These are phyloP conservation scores for Nymphaea thermarum DNA, from an alignment of 164 flowering plant genomes.

Conservation along the genomic window DNA sequence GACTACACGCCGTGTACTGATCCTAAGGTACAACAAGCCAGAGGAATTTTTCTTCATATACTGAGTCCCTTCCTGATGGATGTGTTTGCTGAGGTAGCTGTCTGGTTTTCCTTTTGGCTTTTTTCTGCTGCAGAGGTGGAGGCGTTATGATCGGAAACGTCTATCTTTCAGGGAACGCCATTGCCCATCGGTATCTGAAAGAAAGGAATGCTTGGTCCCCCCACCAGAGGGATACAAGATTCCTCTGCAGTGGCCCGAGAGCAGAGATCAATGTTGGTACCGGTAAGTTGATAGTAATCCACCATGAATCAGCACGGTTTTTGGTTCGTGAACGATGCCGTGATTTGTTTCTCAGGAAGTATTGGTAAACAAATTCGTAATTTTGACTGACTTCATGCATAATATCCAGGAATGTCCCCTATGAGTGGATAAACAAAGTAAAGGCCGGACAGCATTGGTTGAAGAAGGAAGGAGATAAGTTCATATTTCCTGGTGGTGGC, in stretches of 20 bases:
- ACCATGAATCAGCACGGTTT: too few relatives aligned
- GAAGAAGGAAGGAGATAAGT: conserved; percentile 84
- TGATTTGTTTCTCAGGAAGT: background rate
- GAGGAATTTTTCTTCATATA: background rate
- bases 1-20: conserved; percentile 99
- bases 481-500: conserved; percentile 95
- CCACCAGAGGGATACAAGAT: conserved; percentile 90
- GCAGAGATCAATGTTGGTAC: conserved; percentile 92
- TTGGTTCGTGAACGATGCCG: background rate
- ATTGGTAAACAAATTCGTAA: background rate
- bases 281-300: conserved; percentile 32
- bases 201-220: conserved; percentile 84
- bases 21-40: conserved; percentile 48
- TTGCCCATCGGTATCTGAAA: conserved; percentile 82
- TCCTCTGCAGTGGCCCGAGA: conserved; percentile 89
- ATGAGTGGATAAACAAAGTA: conserved; percentile 96
- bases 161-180: conserved; percentile 92
- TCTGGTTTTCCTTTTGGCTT: background rate
- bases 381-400: background rate
- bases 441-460: conserved; percentile 95
- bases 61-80: background rate
- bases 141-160: conserved; percentile 57
- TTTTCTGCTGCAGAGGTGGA: conserved; percentile 60
- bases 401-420: conserved; percentile 75
- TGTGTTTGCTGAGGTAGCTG: background rate